Percentiles rank a stretch among this genome's conserved stretches.
phyloP scores from a whole-genome alignment of 2,329 filamentous ascomycete species.

The Chaetomiaceae sp. region DNA sequence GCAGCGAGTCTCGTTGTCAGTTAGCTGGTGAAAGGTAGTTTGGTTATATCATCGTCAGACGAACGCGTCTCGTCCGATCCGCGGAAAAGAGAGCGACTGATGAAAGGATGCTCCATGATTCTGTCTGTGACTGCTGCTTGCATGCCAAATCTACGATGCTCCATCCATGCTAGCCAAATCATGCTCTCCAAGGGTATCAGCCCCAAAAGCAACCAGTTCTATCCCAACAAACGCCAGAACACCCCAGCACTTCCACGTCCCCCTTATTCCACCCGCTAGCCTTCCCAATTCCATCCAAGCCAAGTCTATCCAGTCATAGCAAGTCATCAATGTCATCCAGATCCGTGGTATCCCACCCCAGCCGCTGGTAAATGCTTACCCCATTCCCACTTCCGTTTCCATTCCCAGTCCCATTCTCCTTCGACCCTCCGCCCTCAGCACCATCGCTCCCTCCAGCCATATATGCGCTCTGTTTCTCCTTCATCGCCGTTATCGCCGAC shows the following conservation, averaged over 20 bases:
- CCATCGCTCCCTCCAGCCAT: conserved; percentile 20
- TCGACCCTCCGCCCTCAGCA: conserved; percentile 2
- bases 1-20: too few species aligned
- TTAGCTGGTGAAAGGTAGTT: too few species aligned
- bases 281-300: too few species aligned
- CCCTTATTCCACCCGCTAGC: neutral
- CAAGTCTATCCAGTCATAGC: conserved; percentile 17
- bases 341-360: conserved; percentile 56
- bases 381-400: conserved; percentile 24
- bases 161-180: neutral
- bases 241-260: neutral
- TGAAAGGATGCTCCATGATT: too few species aligned
- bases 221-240: neutral
- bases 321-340: conserved; percentile 41
- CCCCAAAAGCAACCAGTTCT: neutral
- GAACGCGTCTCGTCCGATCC: too few species aligned
- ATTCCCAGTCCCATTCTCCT: conserved; percentile 1
- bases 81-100: too few species aligned
- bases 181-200: neutral
- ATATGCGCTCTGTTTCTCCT: too few species aligned
- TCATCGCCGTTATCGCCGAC: neutral
- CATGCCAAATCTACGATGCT: too few species aligned
- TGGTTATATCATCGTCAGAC: too few species aligned
- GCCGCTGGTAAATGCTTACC: conserved; percentile 48
- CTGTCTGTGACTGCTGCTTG: too few species aligned